A percentile compares a stretch with the other conserved stretches of the same genome.
Conservation (phyloP, 495 filamentous ascomycete species). For the Aspergillus heteromorphus region DNA sequence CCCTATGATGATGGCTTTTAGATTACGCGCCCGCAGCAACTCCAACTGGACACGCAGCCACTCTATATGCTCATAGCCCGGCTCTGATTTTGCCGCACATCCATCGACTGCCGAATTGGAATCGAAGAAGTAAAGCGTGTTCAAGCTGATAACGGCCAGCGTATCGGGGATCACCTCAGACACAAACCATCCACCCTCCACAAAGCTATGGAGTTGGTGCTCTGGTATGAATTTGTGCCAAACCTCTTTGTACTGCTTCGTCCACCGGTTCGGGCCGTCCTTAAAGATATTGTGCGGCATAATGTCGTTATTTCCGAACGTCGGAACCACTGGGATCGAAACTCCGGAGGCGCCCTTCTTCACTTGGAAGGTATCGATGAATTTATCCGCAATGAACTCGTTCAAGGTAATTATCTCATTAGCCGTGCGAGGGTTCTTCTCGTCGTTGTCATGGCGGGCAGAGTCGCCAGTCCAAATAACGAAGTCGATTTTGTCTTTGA, state of each 20-base stretch:
- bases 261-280: conserved; percentile 78
- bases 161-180: conserved; percentile 84
- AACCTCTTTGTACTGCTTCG: conserved; percentile 62
- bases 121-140: conserved; percentile 94
- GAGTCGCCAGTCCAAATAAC: conserved; percentile 98
- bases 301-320: conserved; percentile 95
- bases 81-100: conserved; percentile 68
- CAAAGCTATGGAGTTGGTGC: conserved; percentile 84
- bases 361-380: conserved; percentile 63
- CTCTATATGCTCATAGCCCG: conserved; percentile 91
- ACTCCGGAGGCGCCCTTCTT: conserved; percentile 48
- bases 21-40: conserved; percentile 70
- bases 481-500: conserved; percentile 85
- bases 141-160: conserved; percentile 89
- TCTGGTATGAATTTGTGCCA: conserved; percentile 91
- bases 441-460: conserved; percentile 91
- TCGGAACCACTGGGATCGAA: conserved; percentile 78
- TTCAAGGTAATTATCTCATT: conserved; percentile 74
- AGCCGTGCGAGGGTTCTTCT: conserved; percentile 66
- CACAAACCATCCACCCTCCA: conserved; percentile 89
- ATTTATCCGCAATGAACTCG: conserved; percentile 65
- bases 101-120: conserved; percentile 90
- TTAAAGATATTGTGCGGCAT: conserved; percentile 93
- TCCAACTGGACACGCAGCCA: conserved; percentile 92
- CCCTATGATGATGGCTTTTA: conserved; percentile 93